These are phyloP conservation scores for Pseudocohnilembus persalinus DNA, from an alignment of 169 alveolate species.

Conservation along the genomic window DNA sequence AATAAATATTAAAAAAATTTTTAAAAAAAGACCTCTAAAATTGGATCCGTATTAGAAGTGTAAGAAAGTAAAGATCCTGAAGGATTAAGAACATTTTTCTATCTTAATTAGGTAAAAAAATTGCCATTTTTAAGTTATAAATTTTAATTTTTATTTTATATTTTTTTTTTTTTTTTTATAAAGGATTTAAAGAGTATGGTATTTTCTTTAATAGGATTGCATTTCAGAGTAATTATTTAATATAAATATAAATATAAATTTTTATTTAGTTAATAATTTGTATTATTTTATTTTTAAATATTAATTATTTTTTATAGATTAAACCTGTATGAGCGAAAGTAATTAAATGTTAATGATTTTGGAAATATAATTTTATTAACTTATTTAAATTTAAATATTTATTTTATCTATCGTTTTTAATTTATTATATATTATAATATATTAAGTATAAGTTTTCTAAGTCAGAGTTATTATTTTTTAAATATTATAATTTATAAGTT, in stretches of 20 bases:
- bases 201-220: constrained; percentile 91
- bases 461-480: too few species aligned
- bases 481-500: too few species aligned
- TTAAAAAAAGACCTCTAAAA: constrained; percentile 87
- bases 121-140: background rate
- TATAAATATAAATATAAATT: background rate
- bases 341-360: too few species aligned
- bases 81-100: constrained; percentile 93
- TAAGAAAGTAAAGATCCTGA: constrained; percentile 93
- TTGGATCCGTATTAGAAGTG: constrained; percentile 93
- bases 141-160: background rate
- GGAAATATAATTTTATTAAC: too few species aligned
- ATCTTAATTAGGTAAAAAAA: constrained; percentile 73
- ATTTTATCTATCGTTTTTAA: too few species aligned
- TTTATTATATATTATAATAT: too few species aligned
- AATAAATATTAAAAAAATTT: too few species aligned
- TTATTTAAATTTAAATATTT: too few species aligned
- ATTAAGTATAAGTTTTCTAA: too few species aligned
- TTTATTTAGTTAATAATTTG: constrained; percentile 17
- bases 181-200: constrained; percentile 94
- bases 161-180: background rate
- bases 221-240: constrained; percentile 83
- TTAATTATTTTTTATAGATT: constrained; percentile 5
- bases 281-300: background rate
- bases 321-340: constrained; percentile 36